phyloP scores from a whole-genome alignment of 345 rosid genomes.

The Lepidium sativum region DNA sequence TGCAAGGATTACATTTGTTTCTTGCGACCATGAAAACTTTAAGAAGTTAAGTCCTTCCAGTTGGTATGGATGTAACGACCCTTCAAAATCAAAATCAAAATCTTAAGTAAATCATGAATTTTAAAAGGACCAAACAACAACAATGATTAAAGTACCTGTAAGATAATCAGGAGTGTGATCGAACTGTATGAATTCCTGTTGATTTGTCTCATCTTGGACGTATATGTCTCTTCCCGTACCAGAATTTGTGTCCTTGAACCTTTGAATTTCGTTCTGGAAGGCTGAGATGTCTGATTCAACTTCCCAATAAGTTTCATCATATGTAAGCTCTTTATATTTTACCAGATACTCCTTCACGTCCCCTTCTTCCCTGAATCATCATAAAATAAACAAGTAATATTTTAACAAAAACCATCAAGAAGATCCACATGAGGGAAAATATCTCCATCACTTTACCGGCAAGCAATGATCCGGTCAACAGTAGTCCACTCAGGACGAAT shows the following conservation, averaged over 20 bases:
- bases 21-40: slow-evolving; percentile 74
- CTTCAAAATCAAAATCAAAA: slow-evolving; percentile 39
- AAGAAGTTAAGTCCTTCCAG: slow-evolving; percentile 84
- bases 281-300: slow-evolving; percentile 70
- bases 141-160: slow-evolving; percentile 40
- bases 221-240: slow-evolving; percentile 41
- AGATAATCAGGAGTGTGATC: slow-evolving; percentile 74
- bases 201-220: slow-evolving; percentile 36
- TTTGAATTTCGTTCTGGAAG: slow-evolving; percentile 68
- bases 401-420: not conserved
- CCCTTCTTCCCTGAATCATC: slow-evolving; percentile 23
- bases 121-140: slow-evolving; percentile 8
- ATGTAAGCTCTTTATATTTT: slow-evolving; percentile 69
- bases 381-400: not conserved
- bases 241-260: slow-evolving; percentile 47
- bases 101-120: slow-evolving; percentile 2
- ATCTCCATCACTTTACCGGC: slow-evolving; percentile 43
- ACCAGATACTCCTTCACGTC: slow-evolving; percentile 63
- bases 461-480: slow-evolving; percentile 68
- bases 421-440: not conserved
- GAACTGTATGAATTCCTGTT: slow-evolving; percentile 49
- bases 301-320: slow-evolving; percentile 88
- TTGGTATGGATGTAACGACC: slow-evolving; percentile 77
- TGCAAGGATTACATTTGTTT: slow-evolving; percentile 83
- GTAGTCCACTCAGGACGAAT: slow-evolving; percentile 84